Evolutionary conservation across 177 flowering plant species (phyloP), one percentile per base, ranked within the genome.

Genomic region (Vitis hybrid): DNA sequence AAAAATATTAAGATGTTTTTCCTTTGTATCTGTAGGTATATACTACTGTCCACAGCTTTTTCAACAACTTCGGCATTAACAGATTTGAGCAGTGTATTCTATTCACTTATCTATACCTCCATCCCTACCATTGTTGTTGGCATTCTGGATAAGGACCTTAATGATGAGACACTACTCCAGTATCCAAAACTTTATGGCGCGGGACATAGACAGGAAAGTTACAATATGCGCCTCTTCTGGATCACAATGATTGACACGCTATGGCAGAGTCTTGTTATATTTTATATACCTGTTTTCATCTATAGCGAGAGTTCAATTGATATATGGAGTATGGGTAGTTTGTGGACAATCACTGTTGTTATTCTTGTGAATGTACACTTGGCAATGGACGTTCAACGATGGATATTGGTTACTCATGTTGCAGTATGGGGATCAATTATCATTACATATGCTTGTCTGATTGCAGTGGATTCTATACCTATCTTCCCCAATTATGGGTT

Each of bases 201-300:
- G 5, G 98, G 98, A 62, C 87, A 90, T 75, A 85, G 97, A 73
- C 90, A 90, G 8, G 98, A 94, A 78, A 89, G 94, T 70, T 94
- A 94, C 77, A 94, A 92, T 69, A 67, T 84, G 81, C 71, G 73
- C 7, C 89, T 94, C 49, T 94, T 94, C 79, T 92, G 97, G 98
- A 71, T 92, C 65, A 88, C 94, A 22, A 94, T 94, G 98, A 66
- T 84, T 5, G 97, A 94, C 75, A 94, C 97, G n/a, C 68, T 92
- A 18, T 94, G 98, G 98, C 98, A 94, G 82, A 92, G 98, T 74
- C 90, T 92, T 72, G 97, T 87, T 75, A 89, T 94, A 58, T 94
- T 94, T 81, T 88, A 79, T 67, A 70, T 90, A 17, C 98, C 98
- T 49, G 33, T 90, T 4, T 87, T 73, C 57, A 78, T 71, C 44